phyloP scores from a whole-genome alignment of 2,329 filamentous ascomycete genomes.

The Endothia cerciana region DNA sequence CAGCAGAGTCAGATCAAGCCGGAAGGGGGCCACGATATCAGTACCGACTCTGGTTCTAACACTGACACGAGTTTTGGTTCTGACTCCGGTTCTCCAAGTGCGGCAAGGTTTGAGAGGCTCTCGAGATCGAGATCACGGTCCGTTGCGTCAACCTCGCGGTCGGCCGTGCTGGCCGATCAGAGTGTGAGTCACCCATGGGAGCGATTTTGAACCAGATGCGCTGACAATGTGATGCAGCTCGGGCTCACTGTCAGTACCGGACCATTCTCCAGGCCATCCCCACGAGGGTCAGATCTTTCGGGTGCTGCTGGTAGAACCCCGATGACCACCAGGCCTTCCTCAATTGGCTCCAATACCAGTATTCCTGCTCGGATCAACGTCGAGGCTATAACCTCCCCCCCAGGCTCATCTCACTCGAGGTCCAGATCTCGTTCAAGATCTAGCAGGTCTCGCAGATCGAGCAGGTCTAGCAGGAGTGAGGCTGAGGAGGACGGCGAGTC shows the following conservation, averaged over 20 bases:
- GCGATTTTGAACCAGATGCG: neutral
- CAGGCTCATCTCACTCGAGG: neutral
- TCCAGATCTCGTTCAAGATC: neutral
- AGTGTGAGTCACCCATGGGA: constrained; percentile 12
- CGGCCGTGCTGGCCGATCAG: neutral
- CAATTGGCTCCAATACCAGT: constrained; percentile 21
- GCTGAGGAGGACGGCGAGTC: neutral
- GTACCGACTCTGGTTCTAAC: neutral
- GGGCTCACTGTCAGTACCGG: neutral
- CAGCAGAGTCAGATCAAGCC: constrained; percentile 12
- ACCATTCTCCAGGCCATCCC: neutral
- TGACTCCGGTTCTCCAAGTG: constrained; percentile 16
- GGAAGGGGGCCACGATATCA: neutral
- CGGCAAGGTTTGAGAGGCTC: constrained; percentile 15
- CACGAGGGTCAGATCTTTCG: constrained; percentile 13
- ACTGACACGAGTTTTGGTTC: neutral
- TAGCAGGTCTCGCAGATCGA: constrained; percentile 7
- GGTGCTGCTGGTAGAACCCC: neutral
- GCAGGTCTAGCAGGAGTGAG: neutral
- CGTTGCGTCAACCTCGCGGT: neutral
- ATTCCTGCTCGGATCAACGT: constrained; percentile 19
- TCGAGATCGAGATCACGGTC: constrained; percentile 28
- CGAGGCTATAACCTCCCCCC: neutral
- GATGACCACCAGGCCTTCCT: constrained; percentile 12
- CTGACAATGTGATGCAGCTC: constrained; percentile 8